Conservation (phyloP, 192 early-diverging fungal species). For the Dissophora globulifera region DNA sequence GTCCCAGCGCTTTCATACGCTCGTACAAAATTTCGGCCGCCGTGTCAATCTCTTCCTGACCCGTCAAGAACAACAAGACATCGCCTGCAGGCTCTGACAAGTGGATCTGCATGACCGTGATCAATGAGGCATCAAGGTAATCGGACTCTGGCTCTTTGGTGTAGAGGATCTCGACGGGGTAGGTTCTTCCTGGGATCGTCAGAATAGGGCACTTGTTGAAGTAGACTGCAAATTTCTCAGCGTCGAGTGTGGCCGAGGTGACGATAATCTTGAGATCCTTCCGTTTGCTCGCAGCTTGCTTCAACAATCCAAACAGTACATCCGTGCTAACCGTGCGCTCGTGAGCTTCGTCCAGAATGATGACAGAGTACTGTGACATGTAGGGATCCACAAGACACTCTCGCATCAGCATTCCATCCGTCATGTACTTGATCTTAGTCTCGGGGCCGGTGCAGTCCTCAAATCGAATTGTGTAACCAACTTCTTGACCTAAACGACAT, state of each 20-base stretch:
- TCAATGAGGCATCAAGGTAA: slow-evolving; percentile 91
- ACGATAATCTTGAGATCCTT: slow-evolving; percentile 96
- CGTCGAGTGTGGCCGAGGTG: slow-evolving; percentile 94
- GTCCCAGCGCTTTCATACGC: slow-evolving; percentile 75
- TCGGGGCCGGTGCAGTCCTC: slow-evolving; percentile 94
- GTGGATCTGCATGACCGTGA: slow-evolving; percentile 98
- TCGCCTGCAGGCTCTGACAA: slow-evolving; percentile 93
- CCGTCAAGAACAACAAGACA: slow-evolving; percentile 94
- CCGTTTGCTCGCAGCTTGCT: slow-evolving; percentile 78
- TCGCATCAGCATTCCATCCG: slow-evolving; percentile 96
- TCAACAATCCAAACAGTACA: slow-evolving; percentile 94
- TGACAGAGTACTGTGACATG: slow-evolving; percentile 87
- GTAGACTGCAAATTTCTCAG: slow-evolving; percentile 93
- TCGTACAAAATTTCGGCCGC: slow-evolving; percentile 77
- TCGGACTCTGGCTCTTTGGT: slow-evolving; percentile 95
- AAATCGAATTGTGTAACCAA: slow-evolving; percentile 98
- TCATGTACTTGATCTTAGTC: slow-evolving; percentile 98
- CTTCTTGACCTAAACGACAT: slow-evolving; percentile 90
- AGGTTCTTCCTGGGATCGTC: slow-evolving; percentile 95
- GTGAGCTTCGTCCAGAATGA: slow-evolving; percentile 99
- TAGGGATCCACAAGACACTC: slow-evolving; percentile 90
- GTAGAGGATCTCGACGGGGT: slow-evolving; percentile 94
- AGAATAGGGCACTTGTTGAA: slow-evolving; percentile 95
- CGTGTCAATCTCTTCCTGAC: slow-evolving; percentile 98
- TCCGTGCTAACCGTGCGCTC: slow-evolving; percentile 97